Evolutionary conservation across 2,329 filamentous ascomycete species (phyloP), one percentile per base, ranked within the genome.

Genomic region (Onygenales sp.): DNA sequence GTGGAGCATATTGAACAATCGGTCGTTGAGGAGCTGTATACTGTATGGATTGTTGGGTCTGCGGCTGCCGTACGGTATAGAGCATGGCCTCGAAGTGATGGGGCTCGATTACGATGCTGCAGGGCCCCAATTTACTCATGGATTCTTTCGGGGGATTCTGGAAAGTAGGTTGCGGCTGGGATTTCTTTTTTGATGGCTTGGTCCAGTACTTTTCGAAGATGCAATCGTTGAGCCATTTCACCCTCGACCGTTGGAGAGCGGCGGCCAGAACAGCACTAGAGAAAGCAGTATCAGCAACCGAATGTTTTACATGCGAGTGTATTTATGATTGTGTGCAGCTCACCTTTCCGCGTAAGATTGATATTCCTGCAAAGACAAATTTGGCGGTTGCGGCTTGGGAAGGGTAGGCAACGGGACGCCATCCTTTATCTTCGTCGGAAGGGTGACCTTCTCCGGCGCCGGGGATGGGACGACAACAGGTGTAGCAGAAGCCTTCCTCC

Each of bases 41-140:
- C 57, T 72, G 68, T 43, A 69, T 64, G 6, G 64, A 63, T 9
- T 66, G 67, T 44, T 68, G 69, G 33, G 67, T 63, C 53, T 69
- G 69, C 43, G 72, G 70, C 50, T 78, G 77, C 58, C 78, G 78
- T 47, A 81, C 78, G 11, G 75, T 74, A 61, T 78, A 82, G 27
- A 82, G 69, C 59, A 76, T 74, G 14, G 78, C 78, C 56, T 82
- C 79, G 58, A 85, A 82, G 7, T 79, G 77, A 66, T 85, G 81
- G 49, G 82, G 82, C 57, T 84, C 82, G 48, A 85, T 77, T 36
- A 79, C 77, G 50, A 85, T 73, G 53, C 78, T 77, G 59, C 79
- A 82, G 55, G 75, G 72, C 46, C 82, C 82, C 36, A 82, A 68
- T 60, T 75, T 77, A 8, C 72, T 66, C 73, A 81, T 79, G 5